These are phyloP conservation scores for Besnoitia besnoiti DNA, from an alignment of 169 alveolate species.

Conservation along the genomic window DNA sequence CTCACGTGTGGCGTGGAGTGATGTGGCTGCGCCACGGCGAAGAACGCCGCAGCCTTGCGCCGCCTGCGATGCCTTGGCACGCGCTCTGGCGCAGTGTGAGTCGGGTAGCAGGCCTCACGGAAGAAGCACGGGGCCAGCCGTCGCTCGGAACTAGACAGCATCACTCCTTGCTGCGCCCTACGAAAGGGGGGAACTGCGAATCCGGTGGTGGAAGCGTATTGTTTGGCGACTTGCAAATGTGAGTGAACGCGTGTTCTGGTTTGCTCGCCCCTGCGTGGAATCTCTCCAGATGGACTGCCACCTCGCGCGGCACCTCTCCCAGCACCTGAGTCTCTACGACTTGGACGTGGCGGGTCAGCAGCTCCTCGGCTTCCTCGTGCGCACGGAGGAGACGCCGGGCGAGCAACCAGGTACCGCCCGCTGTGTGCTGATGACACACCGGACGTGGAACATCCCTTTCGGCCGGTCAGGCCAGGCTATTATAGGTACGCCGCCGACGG, in stretches of 20 bases:
- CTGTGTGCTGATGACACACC: background rate
- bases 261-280: background rate
- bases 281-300: constrained; percentile 10
- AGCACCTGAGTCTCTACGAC: constrained; percentile 19
- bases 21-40: too few species aligned
- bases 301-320: constrained; percentile 15
- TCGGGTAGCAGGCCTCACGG: too few species aligned
- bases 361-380: constrained; percentile 32
- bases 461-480: background rate
- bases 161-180: too few species aligned
- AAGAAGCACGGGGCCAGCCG: too few species aligned
- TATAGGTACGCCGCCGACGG: background rate
- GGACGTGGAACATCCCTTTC: background rate
- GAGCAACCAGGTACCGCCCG: background rate
- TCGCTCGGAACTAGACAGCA: too few species aligned
- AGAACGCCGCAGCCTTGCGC: too few species aligned
- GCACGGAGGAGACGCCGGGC: constrained; percentile 9
- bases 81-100: too few species aligned
- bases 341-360: constrained; percentile 10
- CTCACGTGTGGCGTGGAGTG: too few species aligned
- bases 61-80: too few species aligned
- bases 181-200: too few species aligned
- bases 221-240: too few species aligned
- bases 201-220: too few species aligned
- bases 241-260: background rate